Evolutionary conservation across 2,329 filamentous ascomycete species (phyloP).

Genomic region (Cladosporium oxysporum): DNA sequence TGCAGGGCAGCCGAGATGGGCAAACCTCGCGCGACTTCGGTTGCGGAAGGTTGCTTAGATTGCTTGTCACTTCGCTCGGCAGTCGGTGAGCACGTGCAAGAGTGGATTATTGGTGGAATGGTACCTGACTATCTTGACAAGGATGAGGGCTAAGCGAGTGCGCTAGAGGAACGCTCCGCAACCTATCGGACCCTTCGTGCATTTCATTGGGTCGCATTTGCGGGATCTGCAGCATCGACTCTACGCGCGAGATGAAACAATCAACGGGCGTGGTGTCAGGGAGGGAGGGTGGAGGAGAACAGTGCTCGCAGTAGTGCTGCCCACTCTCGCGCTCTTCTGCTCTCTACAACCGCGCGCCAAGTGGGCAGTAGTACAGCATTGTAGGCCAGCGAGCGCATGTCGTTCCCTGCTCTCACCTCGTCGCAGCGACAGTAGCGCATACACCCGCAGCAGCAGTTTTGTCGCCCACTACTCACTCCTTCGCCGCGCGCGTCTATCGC

Average conservation of each 20-base stretch:
- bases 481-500: conserved; percentile 19
- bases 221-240: not conserved
- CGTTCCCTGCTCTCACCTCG: not conserved
- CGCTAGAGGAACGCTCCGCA: not conserved
- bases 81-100: not conserved
- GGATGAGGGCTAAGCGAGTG: not conserved
- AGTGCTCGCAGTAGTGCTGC: not conserved
- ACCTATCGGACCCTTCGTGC: not conserved
- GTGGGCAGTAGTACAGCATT: not conserved
- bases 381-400: conserved; percentile 6
- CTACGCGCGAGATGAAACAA: conserved; percentile 14
- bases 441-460: not conserved
- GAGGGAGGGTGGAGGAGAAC: conserved; percentile 6
- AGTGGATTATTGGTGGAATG: not conserved
- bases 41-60: not conserved
- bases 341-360: conserved; percentile 6
- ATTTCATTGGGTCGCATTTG: conserved; percentile 7
- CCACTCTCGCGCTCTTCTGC: not conserved
- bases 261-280: not conserved
- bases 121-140: not conserved
- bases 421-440: conserved; percentile 7
- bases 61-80: not conserved
- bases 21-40: not conserved
- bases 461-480: not conserved
- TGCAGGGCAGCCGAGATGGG: not conserved